Evolutionary conservation across 2,329 filamentous ascomycete species (phyloP), one percentile per base, ranked within the genome.

Genomic region (Pyrenophora seminiperda): DNA sequence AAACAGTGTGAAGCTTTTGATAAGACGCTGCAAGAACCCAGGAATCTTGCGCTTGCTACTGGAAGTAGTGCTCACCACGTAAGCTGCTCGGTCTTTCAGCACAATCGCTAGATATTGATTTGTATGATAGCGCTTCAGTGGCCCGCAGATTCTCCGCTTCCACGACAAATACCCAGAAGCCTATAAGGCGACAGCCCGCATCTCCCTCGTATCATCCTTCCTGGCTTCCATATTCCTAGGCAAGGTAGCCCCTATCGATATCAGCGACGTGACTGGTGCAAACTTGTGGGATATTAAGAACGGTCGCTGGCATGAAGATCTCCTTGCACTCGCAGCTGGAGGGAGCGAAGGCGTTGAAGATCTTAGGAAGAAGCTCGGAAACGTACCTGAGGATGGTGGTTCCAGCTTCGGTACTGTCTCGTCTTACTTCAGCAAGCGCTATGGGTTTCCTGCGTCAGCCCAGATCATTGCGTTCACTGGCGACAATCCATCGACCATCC

Each of bases 11-110:
- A 97, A 71, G 81, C 83, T 56, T 97, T 97, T 68, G 92, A 97
- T 72, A 81, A 77, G 4, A 78, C 79, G 44, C 76, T 97, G 6
- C 89, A 89, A 1, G 79, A 79, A 5, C 78, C 83, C 2, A 81
- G 87, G 64, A 80, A 81, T 55, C 76, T 99, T 62, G 94, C 94
- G 0, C 75, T 87, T 43, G 84, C 83, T 15, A 97, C 94, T 7
- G 94, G 94, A 22, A 97, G 93, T 71, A 88, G 91, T 60, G 94
- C 94, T 3, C 94, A 99, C 76, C 94, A 97, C 77, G 90, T 93
- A 80, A 72, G 86, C 2, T 59, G 6, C n/a, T 17, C 2, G 10
- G 7, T 4, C 7, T 32, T 32, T 5, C 9, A 2, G 2, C 7
- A 15, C 7, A 10, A 7, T 22, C 15, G 14, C 13, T 29, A 5